A percentile compares a stretch with the other conserved stretches of the same genome.
phyloP scores from a whole-genome alignment of 139 green algal genomes.

The Haematococcus lacustris region DNA sequence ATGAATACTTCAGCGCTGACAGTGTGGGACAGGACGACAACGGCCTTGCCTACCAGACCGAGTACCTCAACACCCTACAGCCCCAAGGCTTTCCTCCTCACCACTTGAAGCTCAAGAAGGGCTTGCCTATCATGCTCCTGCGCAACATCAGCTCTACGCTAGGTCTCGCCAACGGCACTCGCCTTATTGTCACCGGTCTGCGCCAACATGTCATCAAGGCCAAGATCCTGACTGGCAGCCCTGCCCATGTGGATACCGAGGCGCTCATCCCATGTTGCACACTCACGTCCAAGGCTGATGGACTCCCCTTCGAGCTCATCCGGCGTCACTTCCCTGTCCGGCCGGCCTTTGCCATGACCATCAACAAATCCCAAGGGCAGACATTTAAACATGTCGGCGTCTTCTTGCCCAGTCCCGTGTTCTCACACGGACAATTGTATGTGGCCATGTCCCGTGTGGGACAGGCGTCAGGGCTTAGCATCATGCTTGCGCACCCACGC shows the following conservation, averaged over 20 bases:
- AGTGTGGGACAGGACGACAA: background rate
- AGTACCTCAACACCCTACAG: conserved; percentile 19
- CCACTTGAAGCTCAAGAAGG: conserved; percentile 12
- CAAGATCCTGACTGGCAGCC: conserved; percentile 7
- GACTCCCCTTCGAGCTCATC: conserved; percentile 14
- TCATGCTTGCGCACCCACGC: no score
- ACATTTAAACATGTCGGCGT: conserved; percentile 26
- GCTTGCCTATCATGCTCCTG: conserved; percentile 20
- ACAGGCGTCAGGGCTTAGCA: no score
- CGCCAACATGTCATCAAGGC: conserved; percentile 7
- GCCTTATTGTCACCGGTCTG: conserved; percentile 16
- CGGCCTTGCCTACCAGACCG: background rate
- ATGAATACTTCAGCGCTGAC: conserved; percentile 9
- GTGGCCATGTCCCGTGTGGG: no score
- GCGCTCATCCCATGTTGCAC: conserved; percentile 22
- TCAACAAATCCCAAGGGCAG: conserved; percentile 42
- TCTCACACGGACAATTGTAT: no score
- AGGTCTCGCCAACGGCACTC: conserved; percentile 27
- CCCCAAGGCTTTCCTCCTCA: conserved; percentile 16
- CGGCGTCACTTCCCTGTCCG: conserved; percentile 28
- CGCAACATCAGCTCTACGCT: conserved; percentile 6
- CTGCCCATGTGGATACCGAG: background rate
- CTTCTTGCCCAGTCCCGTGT: conserved; percentile 19
- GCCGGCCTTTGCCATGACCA: conserved; percentile 35
- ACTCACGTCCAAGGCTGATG: background rate